Conservation (phyloP, 2,329 filamentous ascomycete genomes). For the Aspergillus texensis region DNA sequence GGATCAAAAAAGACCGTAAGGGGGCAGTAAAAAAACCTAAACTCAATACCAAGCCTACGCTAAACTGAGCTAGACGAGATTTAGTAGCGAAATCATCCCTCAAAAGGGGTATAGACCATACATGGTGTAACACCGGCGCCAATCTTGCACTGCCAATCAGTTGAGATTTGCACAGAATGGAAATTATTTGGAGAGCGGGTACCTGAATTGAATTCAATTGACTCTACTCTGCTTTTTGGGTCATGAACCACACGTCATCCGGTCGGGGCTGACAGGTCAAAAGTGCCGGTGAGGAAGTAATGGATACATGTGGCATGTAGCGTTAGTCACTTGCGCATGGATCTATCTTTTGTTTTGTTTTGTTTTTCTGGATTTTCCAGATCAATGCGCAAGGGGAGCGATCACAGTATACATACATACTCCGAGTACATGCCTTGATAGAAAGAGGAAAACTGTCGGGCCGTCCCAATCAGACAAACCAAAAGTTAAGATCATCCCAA, state of each 20-base stretch:
- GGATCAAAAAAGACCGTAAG: not conserved
- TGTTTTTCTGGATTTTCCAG: not conserved
- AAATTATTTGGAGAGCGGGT: not conserved
- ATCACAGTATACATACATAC: not conserved
- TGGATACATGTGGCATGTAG: not conserved
- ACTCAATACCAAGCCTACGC: conserved; percentile 5
- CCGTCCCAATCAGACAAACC: not conserved
- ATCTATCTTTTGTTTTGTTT: not conserved
- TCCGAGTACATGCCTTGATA: too few relatives aligned
- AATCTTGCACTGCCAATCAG: not conserved
- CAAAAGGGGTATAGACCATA: not conserved
- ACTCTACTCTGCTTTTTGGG: not conserved
- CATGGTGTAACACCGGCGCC: conserved; percentile 9
- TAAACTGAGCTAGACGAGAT: not conserved
- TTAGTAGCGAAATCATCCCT: not conserved
- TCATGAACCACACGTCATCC: not conserved
- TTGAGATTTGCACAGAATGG: not conserved
- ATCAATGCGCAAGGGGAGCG: not conserved
- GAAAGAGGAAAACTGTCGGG: not conserved
- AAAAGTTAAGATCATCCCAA: not conserved
- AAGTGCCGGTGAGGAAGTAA: not conserved
- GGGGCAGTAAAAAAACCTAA: not conserved
- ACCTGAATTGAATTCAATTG: not conserved
- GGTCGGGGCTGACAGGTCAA: not conserved
- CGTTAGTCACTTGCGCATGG: not conserved